A percentile compares a stretch with the other conserved stretches of the same genome.
Evolutionary conservation across 208 protist genomes (phyloP).

Genomic region (Wallacemonas sp.): DNA sequence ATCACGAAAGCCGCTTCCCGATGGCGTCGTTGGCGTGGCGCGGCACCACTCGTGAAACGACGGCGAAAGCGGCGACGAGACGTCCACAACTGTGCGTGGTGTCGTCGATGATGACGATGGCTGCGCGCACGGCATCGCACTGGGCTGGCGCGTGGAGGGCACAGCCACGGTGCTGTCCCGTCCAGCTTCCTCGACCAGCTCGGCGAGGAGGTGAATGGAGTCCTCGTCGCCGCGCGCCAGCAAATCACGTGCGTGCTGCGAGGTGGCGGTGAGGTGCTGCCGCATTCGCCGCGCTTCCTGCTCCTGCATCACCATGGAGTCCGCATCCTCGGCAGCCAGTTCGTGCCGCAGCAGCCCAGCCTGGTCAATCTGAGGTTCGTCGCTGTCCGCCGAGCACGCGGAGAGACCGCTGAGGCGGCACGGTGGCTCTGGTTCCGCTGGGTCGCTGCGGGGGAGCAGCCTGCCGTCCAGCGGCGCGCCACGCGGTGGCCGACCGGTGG

Average conservation of each 20-base stretch:
- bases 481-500: too few species aligned
- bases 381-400: conserved; percentile 20
- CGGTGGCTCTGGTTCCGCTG: background rate
- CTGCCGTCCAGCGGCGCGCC: too few species aligned
- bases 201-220: conserved; percentile 9
- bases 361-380: conserved; percentile 41
- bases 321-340: conserved; percentile 27
- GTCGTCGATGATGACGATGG: background rate
- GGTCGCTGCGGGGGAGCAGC: background rate
- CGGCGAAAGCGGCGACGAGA: background rate
- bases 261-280: conserved; percentile 21
- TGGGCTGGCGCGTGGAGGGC: background rate
- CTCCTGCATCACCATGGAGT: conserved; percentile 18
- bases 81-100: background rate
- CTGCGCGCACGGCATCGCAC: background rate
- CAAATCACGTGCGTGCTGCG: conserved; percentile 30
- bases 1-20: conserved; percentile 11
- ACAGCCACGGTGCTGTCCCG: background rate
- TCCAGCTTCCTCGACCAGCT: conserved; percentile 7
- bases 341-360: conserved; percentile 22
- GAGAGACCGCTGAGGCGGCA: conserved; percentile 9
- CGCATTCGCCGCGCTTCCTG: conserved; percentile 17
- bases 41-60: background rate
- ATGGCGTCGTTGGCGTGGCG: background rate
- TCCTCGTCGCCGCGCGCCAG: conserved; percentile 21